Conservation (phyloP, 2,329 filamentous ascomycete species). For the Pseudopyricularia javanii region DNA sequence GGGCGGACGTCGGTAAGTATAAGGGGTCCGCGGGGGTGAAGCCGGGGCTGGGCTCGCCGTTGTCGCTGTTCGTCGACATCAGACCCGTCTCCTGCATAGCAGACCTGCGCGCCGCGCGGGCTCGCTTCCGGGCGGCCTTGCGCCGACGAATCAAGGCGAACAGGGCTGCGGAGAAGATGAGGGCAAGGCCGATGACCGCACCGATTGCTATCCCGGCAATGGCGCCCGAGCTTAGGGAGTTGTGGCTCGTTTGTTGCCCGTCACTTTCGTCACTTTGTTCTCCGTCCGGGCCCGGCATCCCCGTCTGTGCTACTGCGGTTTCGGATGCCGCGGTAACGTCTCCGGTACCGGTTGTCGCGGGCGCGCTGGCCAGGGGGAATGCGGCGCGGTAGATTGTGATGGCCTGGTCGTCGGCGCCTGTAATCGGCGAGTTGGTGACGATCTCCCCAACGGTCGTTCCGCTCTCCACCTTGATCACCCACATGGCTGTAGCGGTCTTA, state of each 20-base stretch:
- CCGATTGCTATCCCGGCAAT: conserved; percentile 2
- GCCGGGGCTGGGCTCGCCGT: not conserved
- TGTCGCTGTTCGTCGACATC: not conserved
- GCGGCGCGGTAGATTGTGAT: not conserved
- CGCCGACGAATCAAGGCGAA: not conserved
- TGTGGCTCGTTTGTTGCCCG: not conserved
- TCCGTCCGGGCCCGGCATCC: not conserved
- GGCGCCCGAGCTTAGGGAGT: not conserved
- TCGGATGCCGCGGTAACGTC: not conserved
- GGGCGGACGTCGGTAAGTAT: not conserved
- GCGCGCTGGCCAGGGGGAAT: not conserved
- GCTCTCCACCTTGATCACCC: not conserved
- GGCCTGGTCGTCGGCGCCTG: not conserved
- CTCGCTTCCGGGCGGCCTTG: not conserved
- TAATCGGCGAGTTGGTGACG: not conserved
- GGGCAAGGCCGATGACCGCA: not conserved
- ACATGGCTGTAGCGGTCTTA: not conserved
- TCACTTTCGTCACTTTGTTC: not conserved
- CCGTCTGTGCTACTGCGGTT: not conserved
- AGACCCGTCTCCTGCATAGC: not conserved
- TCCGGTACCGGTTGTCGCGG: not conserved
- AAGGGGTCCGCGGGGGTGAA: not conserved
- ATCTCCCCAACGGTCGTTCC: not conserved
- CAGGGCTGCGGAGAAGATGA: not conserved
- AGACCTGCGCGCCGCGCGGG: not conserved